These are phyloP conservation scores for Yamadazyma endophytica DNA, from an alignment of 805 yeast species.

Conservation along the genomic window DNA sequence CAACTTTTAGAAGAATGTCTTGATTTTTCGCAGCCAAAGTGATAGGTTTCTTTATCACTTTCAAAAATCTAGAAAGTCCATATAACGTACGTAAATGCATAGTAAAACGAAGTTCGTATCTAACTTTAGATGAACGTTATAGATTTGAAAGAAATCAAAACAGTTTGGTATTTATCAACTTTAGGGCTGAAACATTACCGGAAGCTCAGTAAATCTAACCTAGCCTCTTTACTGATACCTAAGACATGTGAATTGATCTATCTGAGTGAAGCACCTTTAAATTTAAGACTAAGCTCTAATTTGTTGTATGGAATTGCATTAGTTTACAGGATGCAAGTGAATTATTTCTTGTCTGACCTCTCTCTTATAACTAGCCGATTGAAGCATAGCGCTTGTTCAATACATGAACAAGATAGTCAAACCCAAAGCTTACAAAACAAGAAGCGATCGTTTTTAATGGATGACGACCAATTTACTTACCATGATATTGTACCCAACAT, in stretches of 20 bases:
- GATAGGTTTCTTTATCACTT: no score
- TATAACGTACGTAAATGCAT: background rate
- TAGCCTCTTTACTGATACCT: slow-evolving; percentile 30
- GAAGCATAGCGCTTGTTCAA: no score
- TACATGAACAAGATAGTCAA: no score
- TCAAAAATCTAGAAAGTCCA: background rate
- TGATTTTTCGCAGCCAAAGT: slow-evolving; percentile 1
- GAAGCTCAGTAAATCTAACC: slow-evolving; percentile 2
- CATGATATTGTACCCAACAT: slow-evolving; percentile 1
- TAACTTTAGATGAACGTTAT: slow-evolving; percentile 1
- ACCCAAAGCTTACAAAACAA: no score
- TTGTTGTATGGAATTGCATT: slow-evolving; percentile 48
- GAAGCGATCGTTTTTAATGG: no score
- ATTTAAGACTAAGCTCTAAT: slow-evolving; percentile 34
- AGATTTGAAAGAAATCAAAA: slow-evolving; percentile 4
- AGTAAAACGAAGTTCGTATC: slow-evolving; percentile 1
- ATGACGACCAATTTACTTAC: background rate
- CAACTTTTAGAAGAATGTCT: slow-evolving; percentile 13
- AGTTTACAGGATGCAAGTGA: slow-evolving; percentile 46
- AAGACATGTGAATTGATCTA: slow-evolving; percentile 28
- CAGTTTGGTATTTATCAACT: slow-evolving; percentile 9
- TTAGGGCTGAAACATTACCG: slow-evolving; percentile 4
- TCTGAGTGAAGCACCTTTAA: slow-evolving; percentile 1
- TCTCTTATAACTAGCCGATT: slow-evolving; percentile 5
- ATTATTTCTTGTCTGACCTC: slow-evolving; percentile 37